phyloP scores from a whole-genome alignment of 768 basidiomycete genomes.

The Pisolithus microcarpus region DNA sequence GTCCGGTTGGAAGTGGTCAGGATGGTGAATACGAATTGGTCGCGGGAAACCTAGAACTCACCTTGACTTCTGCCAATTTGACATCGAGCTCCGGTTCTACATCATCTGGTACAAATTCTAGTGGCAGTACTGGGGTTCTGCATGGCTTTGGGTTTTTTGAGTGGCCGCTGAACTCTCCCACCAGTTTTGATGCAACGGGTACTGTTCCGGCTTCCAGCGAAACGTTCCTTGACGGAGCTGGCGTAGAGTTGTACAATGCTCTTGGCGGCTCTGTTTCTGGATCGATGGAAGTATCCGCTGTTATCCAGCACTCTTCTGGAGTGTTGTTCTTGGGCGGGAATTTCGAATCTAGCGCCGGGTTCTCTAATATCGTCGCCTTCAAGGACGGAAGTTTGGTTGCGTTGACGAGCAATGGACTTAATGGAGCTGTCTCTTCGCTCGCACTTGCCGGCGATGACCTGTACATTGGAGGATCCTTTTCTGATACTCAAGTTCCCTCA shows the following conservation, averaged over 20 bases:
- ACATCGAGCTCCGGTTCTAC: constrained; percentile 29
- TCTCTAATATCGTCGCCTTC: constrained; percentile 68
- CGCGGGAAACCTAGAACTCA: constrained; percentile 78
- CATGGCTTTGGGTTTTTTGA: constrained; percentile 83
- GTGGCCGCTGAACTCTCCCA: constrained; percentile 54
- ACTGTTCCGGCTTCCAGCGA: constrained; percentile 60
- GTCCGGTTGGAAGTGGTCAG: constrained; percentile 55
- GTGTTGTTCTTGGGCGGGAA: constrained; percentile 68
- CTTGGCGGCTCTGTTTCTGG: constrained; percentile 42
- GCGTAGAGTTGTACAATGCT: constrained; percentile 53
- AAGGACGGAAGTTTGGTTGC: constrained; percentile 48
- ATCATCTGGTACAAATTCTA: constrained; percentile 24
- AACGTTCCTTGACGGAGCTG: constrained; percentile 59
- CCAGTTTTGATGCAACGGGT: constrained; percentile 50
- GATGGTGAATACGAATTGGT: constrained; percentile 73
- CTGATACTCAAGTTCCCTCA: constrained; percentile 52
- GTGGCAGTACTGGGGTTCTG: constrained; percentile 29
- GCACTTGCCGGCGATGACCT: constrained; percentile 55
- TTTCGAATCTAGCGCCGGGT: constrained; percentile 56
- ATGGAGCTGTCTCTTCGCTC: constrained; percentile 69
- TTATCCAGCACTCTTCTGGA: constrained; percentile 61
- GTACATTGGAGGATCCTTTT: constrained; percentile 87
- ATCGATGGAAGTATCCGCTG: constrained; percentile 40
- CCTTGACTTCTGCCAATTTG: constrained; percentile 56
- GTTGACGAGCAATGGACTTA: constrained; percentile 62